A percentile compares a stretch with the other conserved stretches of the same genome.
Evolutionary conservation across 176 grass and related monocot genomes (phyloP).

Genomic region (Oryza longistaminata): DNA sequence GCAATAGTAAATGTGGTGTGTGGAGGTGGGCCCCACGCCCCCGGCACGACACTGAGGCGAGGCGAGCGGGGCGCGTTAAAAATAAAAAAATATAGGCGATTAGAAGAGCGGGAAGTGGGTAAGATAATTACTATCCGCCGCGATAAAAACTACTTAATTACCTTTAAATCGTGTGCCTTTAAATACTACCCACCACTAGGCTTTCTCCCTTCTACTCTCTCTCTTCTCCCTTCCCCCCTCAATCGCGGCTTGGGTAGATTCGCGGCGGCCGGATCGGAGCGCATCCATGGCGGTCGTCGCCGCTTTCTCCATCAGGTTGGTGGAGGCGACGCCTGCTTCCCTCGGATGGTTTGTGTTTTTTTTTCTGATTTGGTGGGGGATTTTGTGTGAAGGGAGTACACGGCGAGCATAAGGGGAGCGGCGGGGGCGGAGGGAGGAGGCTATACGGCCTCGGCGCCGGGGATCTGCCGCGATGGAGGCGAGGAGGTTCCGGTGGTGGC

Average conservation of each 20-base stretch:
- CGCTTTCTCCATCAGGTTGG: slow-evolving; percentile 59
- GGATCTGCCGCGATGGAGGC: too few relatives aligned
- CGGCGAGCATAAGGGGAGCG: not conserved
- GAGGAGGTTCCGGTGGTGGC: too few relatives aligned
- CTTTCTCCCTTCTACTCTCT: not conserved
- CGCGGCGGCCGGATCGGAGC: not conserved
- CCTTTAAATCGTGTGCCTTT: slow-evolving; percentile 8
- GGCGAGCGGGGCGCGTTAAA: not conserved
- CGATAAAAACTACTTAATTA: not conserved
- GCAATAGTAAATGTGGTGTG: slow-evolving; percentile 13
- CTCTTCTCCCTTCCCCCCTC: not conserved
- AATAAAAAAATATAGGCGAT: not conserved
- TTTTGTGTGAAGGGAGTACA: slow-evolving; percentile 39
- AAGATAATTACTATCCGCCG: slow-evolving; percentile 8
- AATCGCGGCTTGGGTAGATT: not conserved
- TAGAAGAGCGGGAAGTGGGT: slow-evolving; percentile 24
- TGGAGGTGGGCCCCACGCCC: not conserved
- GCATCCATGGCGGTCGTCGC: slow-evolving; percentile 29
- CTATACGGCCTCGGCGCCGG: too few relatives aligned
- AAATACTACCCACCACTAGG: slow-evolving; percentile 14
- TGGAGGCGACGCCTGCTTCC: not conserved
- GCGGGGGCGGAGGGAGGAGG: too few relatives aligned
- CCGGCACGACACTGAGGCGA: slow-evolving; percentile 8
- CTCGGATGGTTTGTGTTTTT: not conserved
- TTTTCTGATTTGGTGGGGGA: not conserved